Evolutionary conservation across 345 rosid species (phyloP), one percentile per base, ranked within the genome.

Genomic region (Leavenworthia alabamica): DNA sequence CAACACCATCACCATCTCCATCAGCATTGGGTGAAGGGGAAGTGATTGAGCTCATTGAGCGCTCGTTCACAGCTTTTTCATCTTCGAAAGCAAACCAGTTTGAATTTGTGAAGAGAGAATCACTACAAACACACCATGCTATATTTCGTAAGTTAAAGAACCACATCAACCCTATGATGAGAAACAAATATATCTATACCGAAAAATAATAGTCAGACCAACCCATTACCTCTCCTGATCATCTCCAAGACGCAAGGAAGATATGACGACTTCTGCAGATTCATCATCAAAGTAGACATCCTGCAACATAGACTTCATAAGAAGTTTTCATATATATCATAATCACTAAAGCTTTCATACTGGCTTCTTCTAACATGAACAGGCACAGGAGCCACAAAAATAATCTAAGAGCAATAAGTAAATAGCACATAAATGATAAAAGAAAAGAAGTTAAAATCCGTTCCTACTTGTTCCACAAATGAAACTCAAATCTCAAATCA

Each of bases 271-370:
- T 76, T 91, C 98, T 39, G 96, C 96, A 75, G 96, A 91, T 79
- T 88, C 95, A 73, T 91, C 98, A 79, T 91, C 98, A 66, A 91
- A 91, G 83, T 91, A 91, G 59, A 88, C 90, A 72, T 91, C 98
- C 98, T 91, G 90, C 56, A 35, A 80, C 59, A 33, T 45, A 59
- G 3, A 35, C 43, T 49, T 56, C 23, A 58, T 71, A 26, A 76
- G 71, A 77, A 19, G 43, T 35, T 70, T n/a, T 62, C 36, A 51
- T 48, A 42, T 48, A 31, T 37, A 56, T 28, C 26, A 42, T 29
- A 23, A 13, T 33, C 71, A 49, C 47, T 49, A 46, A 56, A 54
- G 28, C 15, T 57, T 35, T 59, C 64, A 54, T 46, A 46, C n/a
- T 37, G 56, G 57, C n/a, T n/a, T n/a, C 47, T 43, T 56, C 47